Base-by-base conservation (phyloP, 1,284 basidiomycete species). In the Sporisorium scitamineum region DNA sequence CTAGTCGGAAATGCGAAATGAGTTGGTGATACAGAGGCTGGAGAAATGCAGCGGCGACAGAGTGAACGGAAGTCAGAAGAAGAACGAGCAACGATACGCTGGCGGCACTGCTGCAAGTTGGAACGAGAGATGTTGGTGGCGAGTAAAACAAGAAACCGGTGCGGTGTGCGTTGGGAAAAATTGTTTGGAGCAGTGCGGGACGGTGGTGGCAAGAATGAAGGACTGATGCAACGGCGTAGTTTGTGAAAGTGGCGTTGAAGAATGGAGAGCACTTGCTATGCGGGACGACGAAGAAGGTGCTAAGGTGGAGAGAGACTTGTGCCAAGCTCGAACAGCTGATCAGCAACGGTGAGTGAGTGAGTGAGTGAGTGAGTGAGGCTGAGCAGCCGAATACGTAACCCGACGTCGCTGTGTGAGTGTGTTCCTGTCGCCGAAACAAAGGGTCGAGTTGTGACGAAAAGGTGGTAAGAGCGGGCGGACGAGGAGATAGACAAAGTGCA, bases 291-390 rank as follows among this genome's bases (percentile, higher is more conserved):
- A 34, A 42, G 14, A 20, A 42, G 39, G 39, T 39, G 16, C 7
- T 37, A 18, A 18, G 47, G 3, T 8, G 26, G 48, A 13, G n/a
- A 42, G 27, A n/a, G 29, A 4, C 9, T 16, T 18, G 6, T 4
- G n/a, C n/a, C 3, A 50, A 50, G 27, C 48, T 31, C n/a, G 11
- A 31, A 31, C 48, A 32, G 48, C 48, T 50, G 48, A 50, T 50
- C 48, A 50, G 48, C 48, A 11, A 16, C 9, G 0, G n/a, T 9
- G 18, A 14, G 16, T 5, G 6, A 24, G 22, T 26, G 44, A 29
- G 47, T 29, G 47, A 29, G 22, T 47, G 45, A 18, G 20, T n/a
- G 39, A 41, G 20, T n/a, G 39, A n/a, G 39, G 39, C 39, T 41
- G 24, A 45, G 44, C 44, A 47, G 45, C 13, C 45, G 5, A 11